These are phyloP conservation scores for Talaromyces sp. DNA, from an alignment of 2,329 filamentous ascomycete species.

Conservation along the genomic window DNA sequence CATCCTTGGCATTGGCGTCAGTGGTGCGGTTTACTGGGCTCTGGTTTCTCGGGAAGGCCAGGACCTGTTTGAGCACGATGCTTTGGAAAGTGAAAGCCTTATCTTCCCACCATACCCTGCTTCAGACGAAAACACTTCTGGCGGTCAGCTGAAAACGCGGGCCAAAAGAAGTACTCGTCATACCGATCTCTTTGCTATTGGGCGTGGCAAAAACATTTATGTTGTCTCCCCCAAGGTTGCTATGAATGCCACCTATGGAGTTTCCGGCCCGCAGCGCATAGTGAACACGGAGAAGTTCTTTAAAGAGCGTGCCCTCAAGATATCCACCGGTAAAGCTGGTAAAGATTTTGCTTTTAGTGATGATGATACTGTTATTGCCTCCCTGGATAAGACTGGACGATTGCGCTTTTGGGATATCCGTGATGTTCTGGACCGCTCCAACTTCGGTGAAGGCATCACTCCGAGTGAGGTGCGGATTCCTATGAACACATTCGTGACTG, in stretches of 20 bases:
- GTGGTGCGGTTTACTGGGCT: slow-evolving; percentile 96
- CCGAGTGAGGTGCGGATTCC: slow-evolving; percentile 81
- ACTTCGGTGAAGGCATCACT: slow-evolving; percentile 45
- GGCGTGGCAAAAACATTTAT: slow-evolving; percentile 93
- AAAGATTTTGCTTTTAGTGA: slow-evolving; percentile 99
- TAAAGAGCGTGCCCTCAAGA: slow-evolving; percentile 84
- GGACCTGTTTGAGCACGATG: slow-evolving; percentile 75
- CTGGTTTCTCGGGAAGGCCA: slow-evolving; percentile 75
- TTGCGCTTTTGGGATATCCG: slow-evolving; percentile 99
- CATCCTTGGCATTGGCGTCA: slow-evolving; percentile 89
- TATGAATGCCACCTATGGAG: slow-evolving; percentile 51
- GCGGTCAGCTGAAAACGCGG: slow-evolving; percentile 91
- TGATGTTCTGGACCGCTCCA: slow-evolving; percentile 62
- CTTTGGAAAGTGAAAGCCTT: slow-evolving; percentile 83
- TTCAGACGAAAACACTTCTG: slow-evolving; percentile 86
- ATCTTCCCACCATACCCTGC: slow-evolving; percentile 83
- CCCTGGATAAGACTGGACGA: slow-evolving; percentile 92
- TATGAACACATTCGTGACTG: slow-evolving; percentile 82
- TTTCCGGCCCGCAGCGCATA: slow-evolving; percentile 55
- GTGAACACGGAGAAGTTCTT: slow-evolving; percentile 89
- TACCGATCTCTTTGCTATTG: slow-evolving; percentile 91
- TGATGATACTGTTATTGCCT: slow-evolving; percentile 91
- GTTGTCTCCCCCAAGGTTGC: slow-evolving; percentile 70
- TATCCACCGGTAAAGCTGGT: slow-evolving; percentile 95
- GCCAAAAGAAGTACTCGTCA: slow-evolving; percentile 87